These are phyloP conservation scores for Myrica gale DNA, from an alignment of 306 rosid genomes.

Conservation along the genomic window DNA sequence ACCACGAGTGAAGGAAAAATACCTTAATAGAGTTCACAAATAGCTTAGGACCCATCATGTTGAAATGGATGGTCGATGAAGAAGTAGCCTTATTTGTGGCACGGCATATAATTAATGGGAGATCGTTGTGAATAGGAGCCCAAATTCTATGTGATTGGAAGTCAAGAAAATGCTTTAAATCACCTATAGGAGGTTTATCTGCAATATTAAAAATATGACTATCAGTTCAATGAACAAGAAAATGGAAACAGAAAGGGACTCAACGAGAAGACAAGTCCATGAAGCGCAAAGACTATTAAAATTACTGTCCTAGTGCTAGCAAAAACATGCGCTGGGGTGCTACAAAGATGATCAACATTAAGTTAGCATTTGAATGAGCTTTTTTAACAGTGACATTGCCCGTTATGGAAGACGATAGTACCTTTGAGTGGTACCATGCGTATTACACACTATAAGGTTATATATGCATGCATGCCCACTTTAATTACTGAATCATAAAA, in stretches of 20 bases:
- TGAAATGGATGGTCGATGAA: slow-evolving; percentile 61
- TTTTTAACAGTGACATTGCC: too few species aligned
- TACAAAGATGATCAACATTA: too few species aligned
- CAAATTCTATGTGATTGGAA: slow-evolving; percentile 75
- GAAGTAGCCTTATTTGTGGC: slow-evolving; percentile 45
- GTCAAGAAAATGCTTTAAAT: slow-evolving; percentile 79
- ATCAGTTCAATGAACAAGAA: not conserved
- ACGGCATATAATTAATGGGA: slow-evolving; percentile 51
- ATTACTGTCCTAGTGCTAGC: too few species aligned
- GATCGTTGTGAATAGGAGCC: slow-evolving; percentile 87
- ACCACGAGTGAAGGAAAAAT: slow-evolving; percentile 2
- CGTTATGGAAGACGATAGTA: too few species aligned
- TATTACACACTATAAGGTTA: too few species aligned
- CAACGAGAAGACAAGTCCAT: not conserved
- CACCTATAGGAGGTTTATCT: slow-evolving; percentile 85
- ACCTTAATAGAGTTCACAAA: slow-evolving; percentile 65
- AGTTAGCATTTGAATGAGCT: too few species aligned
- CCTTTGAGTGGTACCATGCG: too few species aligned
- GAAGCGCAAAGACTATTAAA: too few species aligned
- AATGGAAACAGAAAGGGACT: not conserved
- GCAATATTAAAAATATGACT: slow-evolving; percentile 15
- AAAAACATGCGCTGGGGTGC: too few species aligned
- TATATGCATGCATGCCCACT: too few species aligned
- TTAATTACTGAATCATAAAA: too few species aligned
- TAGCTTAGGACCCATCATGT: slow-evolving; percentile 78